A percentile compares a stretch with the other conserved stretches of the same genome.
Evolutionary conservation across 305 asterid species (phyloP).

Genomic region (Fraxinus angustifolia): DNA sequence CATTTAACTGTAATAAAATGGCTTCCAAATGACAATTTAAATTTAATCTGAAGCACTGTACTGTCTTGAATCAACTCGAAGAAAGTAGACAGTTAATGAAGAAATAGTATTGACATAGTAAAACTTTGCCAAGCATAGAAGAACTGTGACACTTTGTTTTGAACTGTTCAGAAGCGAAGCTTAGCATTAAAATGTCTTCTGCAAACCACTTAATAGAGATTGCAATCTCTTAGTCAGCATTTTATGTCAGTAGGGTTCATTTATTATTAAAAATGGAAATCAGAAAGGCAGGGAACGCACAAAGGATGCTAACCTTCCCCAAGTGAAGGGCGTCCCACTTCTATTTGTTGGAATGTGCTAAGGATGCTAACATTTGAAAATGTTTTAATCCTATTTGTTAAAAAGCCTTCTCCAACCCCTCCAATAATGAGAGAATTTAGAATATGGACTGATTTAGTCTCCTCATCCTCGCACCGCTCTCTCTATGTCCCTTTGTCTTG

Average conservation of each 20-base stretch:
- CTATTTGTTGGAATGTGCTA: not conserved
- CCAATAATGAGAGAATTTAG: not conserved
- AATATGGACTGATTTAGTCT: not conserved
- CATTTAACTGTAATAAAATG: not conserved
- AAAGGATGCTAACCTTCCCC: not conserved
- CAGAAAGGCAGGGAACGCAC: not conserved
- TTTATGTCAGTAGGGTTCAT: not conserved
- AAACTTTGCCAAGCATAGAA: not conserved
- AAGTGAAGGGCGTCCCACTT: not conserved
- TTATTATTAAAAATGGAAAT: not conserved
- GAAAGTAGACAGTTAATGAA: not conserved
- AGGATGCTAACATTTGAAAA: not conserved
- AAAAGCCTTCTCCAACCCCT: not conserved
- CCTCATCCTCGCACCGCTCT: not conserved
- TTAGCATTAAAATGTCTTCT: not conserved
- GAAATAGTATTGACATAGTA: not conserved
- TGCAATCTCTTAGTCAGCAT: not conserved
- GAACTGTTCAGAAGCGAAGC: not conserved
- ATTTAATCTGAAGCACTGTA: not conserved
- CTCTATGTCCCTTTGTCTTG: not conserved
- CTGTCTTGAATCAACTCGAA: not conserved
- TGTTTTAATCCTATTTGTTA: not conserved
- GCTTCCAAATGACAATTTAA: not conserved
- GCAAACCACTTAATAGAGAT: not conserved
- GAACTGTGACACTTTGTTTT: not conserved